Percentiles rank a stretch among this genome's conserved stretches.
Evolutionary conservation across 2,329 filamentous ascomycete species (phyloP).

Genomic region (Thelonectria blattea): DNA sequence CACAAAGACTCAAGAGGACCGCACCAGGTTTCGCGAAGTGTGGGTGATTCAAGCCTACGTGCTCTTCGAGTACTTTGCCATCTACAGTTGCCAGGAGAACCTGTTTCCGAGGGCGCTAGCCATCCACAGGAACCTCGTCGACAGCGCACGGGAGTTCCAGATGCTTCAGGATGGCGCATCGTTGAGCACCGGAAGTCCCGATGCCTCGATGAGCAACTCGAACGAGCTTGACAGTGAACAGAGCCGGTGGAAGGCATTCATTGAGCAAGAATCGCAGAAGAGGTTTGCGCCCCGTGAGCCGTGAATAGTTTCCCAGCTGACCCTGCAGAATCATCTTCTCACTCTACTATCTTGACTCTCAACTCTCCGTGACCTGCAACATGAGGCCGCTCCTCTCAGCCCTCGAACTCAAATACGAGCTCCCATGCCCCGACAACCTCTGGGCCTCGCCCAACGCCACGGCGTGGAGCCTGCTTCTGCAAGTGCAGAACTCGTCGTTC

Average conservation of each 20-base stretch:
- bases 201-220: conserved; percentile 3
- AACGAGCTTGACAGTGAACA: conserved; percentile 8
- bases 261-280: conserved; percentile 18
- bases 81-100: conserved; percentile 19
- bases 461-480: conserved; percentile 13
- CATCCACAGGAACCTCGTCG: conserved; percentile 15
- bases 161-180: conserved; percentile 17
- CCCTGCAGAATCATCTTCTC: conserved; percentile 14
- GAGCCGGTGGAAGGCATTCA: conserved; percentile 14
- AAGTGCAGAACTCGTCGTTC: conserved; percentile 17
- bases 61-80: conserved; percentile 19
- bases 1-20: conserved; percentile 14
- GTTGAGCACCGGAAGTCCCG: conserved; percentile 8
- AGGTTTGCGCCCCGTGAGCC: background rate
- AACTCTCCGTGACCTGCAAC: conserved; percentile 18
- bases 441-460: conserved; percentile 16
- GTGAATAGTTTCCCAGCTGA: background rate
- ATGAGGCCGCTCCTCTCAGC: conserved; percentile 18
- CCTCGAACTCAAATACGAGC: conserved; percentile 18
- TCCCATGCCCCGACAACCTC: conserved; percentile 19
- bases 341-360: conserved; percentile 19
- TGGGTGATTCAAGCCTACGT: conserved; percentile 20
- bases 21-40: conserved; percentile 14
- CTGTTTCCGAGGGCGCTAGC: conserved; percentile 11
- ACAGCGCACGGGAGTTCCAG: conserved; percentile 14